Evolutionary conservation across 148 eudicot genomes (phyloP), one percentile per base, ranked within the genome.

Genomic region (Bassia scoparia): DNA sequence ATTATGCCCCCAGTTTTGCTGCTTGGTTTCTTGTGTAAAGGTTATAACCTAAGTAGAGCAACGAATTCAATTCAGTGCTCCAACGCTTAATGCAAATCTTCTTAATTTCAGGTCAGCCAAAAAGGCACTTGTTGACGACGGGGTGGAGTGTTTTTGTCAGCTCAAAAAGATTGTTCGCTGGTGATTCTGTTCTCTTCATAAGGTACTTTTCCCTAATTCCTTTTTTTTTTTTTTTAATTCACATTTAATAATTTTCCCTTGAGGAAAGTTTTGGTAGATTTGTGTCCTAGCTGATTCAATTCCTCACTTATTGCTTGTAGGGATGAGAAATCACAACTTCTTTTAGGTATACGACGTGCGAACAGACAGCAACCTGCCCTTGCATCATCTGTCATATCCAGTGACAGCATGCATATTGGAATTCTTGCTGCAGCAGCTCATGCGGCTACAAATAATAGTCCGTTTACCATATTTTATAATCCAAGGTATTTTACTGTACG

Each of bases 401-500:
- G 98, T 83, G 98, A 94, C 74, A 94, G 98, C 86, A 91, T 94
- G 98, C 98, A 94, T 77, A 94, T 94, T 54, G 98, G 98, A 67
- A 88, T 94, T 79, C 89, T 94, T 56, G 98, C 97, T 70, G 98
- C 98, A 65, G 98, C 98, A 7, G 97, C 98, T 83, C 98, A 94
- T 79, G 97, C 98, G 50, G 93, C 97, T 34, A 91, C 97, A 66
- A 94, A 94, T 83, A 88, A 88, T 74, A 94, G 98, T 75, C 98
- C 98, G 3, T 94, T 94, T 77, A 87, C 91, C 33, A 89, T 94
- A 72, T 94, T 91, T 83, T 94, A 91, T 74, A 94, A 94, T 75
- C 98, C 98, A 12, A 89, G 98, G 98, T 94, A 88, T 44, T 13
- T 69, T 49, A 15, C 30, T 67, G 31, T 33, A 2, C 31, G 8